These are phyloP conservation scores for Ophiobolus disseminans DNA, from an alignment of 2,329 filamentous ascomycete genomes.

Conservation along the genomic window DNA sequence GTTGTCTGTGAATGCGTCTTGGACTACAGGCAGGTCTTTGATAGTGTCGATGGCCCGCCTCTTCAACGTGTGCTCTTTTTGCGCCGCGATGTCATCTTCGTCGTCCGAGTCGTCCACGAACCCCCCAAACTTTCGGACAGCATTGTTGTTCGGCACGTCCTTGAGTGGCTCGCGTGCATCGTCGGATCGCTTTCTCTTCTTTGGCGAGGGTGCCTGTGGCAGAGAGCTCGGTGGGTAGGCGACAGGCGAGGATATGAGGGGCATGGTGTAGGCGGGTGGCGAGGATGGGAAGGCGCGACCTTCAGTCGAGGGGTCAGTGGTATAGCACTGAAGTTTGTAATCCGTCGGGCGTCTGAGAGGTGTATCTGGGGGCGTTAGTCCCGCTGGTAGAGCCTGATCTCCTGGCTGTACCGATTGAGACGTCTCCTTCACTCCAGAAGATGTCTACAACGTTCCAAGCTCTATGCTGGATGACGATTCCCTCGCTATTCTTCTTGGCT, in stretches of 20 bases:
- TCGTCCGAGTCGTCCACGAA: conserved; percentile 52
- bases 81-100: conserved; percentile 50
- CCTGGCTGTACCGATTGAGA: conserved; percentile 41
- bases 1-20: conserved; percentile 33
- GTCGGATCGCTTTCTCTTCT: conserved; percentile 48
- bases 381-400: conserved; percentile 3
- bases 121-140: conserved; percentile 43
- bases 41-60: conserved; percentile 40
- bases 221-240: conserved; percentile 62
- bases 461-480: conserved; percentile 61
- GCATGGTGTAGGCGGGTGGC: conserved; percentile 65
- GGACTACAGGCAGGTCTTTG: conserved; percentile 32
- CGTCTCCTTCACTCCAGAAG: conserved; percentile 59
- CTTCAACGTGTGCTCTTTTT: conserved; percentile 49
- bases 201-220: conserved; percentile 42
- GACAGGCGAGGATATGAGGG: conserved; percentile 66
- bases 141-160: conserved; percentile 43
- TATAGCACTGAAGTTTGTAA: conserved; percentile 12
- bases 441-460: conserved; percentile 56
- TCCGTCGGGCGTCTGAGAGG: conserved; percentile 33
- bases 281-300: conserved; percentile 44
- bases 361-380: conserved; percentile 42
- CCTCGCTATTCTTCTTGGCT: conserved; percentile 51
- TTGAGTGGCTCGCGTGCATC: conserved; percentile 40
- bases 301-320: conserved; percentile 20